Evolutionary conservation across 768 basidiomycete genomes (phyloP), one percentile per base, ranked within the genome.

Genomic region (Amyloporia xantha): DNA sequence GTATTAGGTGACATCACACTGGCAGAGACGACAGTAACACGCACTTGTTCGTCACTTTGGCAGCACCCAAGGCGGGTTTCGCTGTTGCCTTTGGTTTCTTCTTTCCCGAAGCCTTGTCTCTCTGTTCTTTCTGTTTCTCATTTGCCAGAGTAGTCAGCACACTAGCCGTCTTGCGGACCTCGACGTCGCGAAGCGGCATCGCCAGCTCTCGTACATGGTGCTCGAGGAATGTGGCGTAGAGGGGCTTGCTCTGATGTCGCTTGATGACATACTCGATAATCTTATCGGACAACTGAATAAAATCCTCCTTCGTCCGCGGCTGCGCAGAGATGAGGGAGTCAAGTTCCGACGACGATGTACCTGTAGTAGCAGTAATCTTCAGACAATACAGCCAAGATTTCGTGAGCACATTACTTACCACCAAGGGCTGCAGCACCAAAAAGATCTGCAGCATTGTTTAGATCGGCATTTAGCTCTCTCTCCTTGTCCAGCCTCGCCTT

Each of bases 101-200:
- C 79, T 94, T 96, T 25, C 91, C 91, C 51, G 80, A 84, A 2
- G 81, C 74, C 65, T 86, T 90, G 28, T 93, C 91, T 54, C 85
- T 77, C 58, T 86, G 82, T 62, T 91, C 91, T 68, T 82, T 89
- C 70, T 94, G 90, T 71, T 98, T 99, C 71, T 94, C 91, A 60
- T 95, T 97, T 43, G 92, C 87, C 5, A 98, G 73, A 2, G 88
- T 84, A 13, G 89, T 91, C 47, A 99, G 70, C 3, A 74, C 82
- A 43, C 82, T 86, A 0, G 91, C 89, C 0, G 81, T 89, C 63
- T 97, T 97, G 53, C 93, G 79, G 23, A 92, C 84, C 58, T 99
- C 95, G 44, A 92, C 82, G 53, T 97, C 92, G 59, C 84, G 87
- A 47, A 98, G 75, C 4, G 91, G 81, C 50, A 72, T 67, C 0